Evolutionary conservation across 1,139 yeast genomes (phyloP).

Genomic region (Debaryomyces sp.): DNA sequence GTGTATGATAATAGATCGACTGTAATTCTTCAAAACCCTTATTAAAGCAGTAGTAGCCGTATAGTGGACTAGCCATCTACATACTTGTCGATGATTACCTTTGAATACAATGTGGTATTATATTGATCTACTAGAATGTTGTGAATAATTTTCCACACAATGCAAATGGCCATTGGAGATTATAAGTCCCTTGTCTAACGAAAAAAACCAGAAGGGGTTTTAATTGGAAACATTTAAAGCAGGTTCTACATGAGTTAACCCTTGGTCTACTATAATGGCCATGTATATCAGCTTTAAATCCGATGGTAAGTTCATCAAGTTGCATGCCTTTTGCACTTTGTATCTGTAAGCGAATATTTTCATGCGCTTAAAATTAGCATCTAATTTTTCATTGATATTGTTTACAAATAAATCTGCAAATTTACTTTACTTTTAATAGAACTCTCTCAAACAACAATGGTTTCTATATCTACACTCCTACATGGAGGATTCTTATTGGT

Average conservation of each 20-base stretch:
- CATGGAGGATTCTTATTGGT: conserved; percentile 32
- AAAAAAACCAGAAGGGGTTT: not conserved
- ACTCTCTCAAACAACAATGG: conserved; percentile 21
- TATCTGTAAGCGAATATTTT: not conserved
- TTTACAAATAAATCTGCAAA: not conserved
- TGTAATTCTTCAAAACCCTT: not conserved
- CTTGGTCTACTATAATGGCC: not conserved
- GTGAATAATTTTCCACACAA: not conserved
- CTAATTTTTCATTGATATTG: not conserved
- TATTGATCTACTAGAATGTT: too few species aligned
- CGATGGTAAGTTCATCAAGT: not conserved
- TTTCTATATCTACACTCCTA: conserved; percentile 32
- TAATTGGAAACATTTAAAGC: not conserved
- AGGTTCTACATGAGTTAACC: not conserved
- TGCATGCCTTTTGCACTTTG: not conserved
- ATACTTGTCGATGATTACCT: too few species aligned
- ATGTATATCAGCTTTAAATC: too few species aligned
- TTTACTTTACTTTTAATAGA: not conserved
- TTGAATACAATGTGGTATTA: too few species aligned
- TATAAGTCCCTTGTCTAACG: not conserved
- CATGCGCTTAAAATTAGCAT: not conserved
- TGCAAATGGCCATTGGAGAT: not conserved
- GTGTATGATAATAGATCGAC: too few species aligned
- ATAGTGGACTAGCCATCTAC: too few species aligned
- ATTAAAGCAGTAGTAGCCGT: not conserved